Conservation (phyloP, 2,329 filamentous ascomycete genomes). For the Furcasterigmium furcatum region DNA sequence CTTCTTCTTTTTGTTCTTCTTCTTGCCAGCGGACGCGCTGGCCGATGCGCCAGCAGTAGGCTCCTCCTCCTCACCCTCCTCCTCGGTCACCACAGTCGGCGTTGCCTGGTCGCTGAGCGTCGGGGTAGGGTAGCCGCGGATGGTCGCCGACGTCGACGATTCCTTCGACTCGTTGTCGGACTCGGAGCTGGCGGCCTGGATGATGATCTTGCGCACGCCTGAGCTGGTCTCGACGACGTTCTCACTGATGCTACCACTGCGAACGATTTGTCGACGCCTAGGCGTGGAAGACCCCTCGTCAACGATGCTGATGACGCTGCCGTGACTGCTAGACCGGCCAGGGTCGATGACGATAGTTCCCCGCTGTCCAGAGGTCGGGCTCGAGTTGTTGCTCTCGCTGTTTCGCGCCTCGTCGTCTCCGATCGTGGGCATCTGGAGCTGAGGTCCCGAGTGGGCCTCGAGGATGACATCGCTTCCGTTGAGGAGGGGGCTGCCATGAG, state of each 20-base stretch:
- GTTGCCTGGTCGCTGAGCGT: constrained; percentile 5
- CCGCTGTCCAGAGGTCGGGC: constrained; percentile 4
- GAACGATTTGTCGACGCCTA: constrained; percentile 10
- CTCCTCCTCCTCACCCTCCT: constrained; percentile 8
- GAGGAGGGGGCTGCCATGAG: not conserved
- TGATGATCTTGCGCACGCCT: constrained; percentile 13
- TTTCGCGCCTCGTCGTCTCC: constrained; percentile 4
- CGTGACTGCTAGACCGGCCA: constrained; percentile 6
- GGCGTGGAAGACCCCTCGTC: constrained; percentile 9
- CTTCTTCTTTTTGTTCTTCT: constrained; percentile 36
- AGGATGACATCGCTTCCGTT: not conserved
- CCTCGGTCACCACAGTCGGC: not conserved
- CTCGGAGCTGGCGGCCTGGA: constrained; percentile 13
- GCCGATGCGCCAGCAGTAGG: constrained; percentile 4
- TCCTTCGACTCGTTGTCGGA: constrained; percentile 12
- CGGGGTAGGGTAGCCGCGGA: not conserved
- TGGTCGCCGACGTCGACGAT: constrained; percentile 6
- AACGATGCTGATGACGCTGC: constrained; percentile 5
- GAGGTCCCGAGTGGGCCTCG: not conserved
- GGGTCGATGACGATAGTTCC: constrained; percentile 9
- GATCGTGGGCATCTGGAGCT: constrained; percentile 6
- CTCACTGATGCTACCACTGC: constrained; percentile 15
- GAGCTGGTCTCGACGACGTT: constrained; percentile 13
- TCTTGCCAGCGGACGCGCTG: constrained; percentile 12
- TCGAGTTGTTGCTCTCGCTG: constrained; percentile 1